Conservation (phyloP, 139 green algal species). For the Volvox africanus region DNA sequence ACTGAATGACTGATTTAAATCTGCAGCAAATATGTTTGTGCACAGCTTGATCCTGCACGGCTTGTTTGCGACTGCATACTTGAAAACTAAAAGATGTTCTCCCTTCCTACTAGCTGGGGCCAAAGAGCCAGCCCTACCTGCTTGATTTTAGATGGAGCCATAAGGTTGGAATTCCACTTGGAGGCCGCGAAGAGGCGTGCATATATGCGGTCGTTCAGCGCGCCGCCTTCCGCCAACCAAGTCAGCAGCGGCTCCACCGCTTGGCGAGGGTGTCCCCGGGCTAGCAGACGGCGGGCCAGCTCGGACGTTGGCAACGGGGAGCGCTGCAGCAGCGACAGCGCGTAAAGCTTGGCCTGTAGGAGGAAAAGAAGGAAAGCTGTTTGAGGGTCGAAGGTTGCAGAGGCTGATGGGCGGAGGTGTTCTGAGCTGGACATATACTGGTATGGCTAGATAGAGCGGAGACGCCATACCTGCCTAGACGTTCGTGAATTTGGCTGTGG, state of each 20-base stretch:
- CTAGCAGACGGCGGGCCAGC: constrained; percentile 22
- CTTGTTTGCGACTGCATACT: no score
- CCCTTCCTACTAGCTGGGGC: no score
- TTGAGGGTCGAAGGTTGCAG: not conserved
- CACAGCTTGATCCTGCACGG: no score
- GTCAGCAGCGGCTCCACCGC: constrained; percentile 16
- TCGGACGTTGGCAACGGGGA: not conserved
- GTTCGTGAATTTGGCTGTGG: not conserved
- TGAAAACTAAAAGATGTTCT: no score
- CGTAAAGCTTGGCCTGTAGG: not conserved
- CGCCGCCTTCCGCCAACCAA: not conserved
- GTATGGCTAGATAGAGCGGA: not conserved
- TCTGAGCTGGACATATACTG: not conserved
- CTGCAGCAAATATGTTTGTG: no score
- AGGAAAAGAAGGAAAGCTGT: no score
- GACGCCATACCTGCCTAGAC: not conserved
- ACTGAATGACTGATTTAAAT: no score
- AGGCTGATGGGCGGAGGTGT: not conserved
- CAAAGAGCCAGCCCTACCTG: constrained; percentile 28
- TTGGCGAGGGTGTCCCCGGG: constrained; percentile 2
- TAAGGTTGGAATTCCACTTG: constrained; percentile 35
- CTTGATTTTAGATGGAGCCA: constrained; percentile 38
- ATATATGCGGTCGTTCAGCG: constrained; percentile 44
- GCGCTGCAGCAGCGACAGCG: constrained; percentile 24
- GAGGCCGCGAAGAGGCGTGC: constrained; percentile 38